Base-by-base conservation (phyloP, 495 filamentous ascomycete genomes). In the Astrothelium subdiscretum region DNA sequence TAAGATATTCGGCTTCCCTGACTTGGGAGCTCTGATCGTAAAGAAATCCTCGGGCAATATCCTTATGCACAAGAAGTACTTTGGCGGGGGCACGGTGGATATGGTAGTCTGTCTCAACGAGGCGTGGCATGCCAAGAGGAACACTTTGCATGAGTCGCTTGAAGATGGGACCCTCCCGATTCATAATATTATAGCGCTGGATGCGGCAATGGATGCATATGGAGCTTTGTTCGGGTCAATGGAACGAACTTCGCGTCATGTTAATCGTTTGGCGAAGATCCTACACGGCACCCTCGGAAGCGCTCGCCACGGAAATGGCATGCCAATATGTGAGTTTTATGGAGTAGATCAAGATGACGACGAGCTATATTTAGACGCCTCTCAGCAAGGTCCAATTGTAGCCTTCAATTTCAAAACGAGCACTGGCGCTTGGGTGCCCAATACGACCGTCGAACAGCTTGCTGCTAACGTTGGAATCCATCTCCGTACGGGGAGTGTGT, bases 81-180 rank as follows among this genome's bases (percentile, higher is more conserved):
- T 92, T 68, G 88, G 88, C 32, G 88, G 88, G 11, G 88, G 89
- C 6, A 90, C 88, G 1, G 86, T 91, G 24, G 83, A 85, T 54
- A 82, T 88, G 78, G 79, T 91, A 29, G 81, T 80, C 18, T 78
- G 77, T 57, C 72, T 80, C 26, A 77, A 78, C 13, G 75, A 79
- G 31, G 77, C 78, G n/a, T 91, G 85, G 83, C 85, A 87, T 72
- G 76, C 79, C 31, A 54, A 54, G 24, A 54, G 15, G 29, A 29
- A 26, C 5, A 54, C 26, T 20, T 10, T 92, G 0, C 90, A 96
- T 70, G 88, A 90, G 31, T 79, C 79, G 26, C 78, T 97, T 6
- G 92, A 97, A 70, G 91, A 97, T 74, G 92, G 92, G 5, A 96
- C 92, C 1, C 73, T 94, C 22, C 89, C 92, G 12, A 85, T 95